Conservation (phyloP, 805 yeast genomes). For the Barnettozyma pratensis region DNA sequence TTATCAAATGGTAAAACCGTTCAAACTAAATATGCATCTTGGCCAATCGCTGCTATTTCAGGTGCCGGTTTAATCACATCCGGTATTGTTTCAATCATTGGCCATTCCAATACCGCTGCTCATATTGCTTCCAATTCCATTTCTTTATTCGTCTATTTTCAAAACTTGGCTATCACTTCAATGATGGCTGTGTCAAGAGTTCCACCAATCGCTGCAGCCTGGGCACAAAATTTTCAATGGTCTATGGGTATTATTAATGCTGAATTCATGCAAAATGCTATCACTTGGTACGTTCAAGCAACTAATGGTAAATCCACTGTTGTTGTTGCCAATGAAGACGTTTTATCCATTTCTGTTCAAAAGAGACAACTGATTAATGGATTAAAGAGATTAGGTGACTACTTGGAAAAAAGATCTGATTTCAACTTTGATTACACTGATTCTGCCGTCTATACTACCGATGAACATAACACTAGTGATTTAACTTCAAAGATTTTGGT, state of each 20-base stretch:
- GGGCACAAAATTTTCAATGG: constrained; percentile 93
- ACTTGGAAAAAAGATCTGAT: constrained; percentile 31
- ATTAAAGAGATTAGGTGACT: constrained; percentile 9
- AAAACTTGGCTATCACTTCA: constrained; percentile 74
- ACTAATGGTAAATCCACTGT: constrained; percentile 89
- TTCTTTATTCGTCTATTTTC: constrained; percentile 82
- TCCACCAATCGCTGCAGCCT: constrained; percentile 89
- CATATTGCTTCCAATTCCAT: constrained; percentile 84
- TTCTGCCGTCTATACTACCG: constrained; percentile 57
- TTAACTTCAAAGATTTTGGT: constrained; percentile 68
- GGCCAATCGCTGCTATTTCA: constrained; percentile 91
- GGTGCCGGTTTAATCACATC: constrained; percentile 82
- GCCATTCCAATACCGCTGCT: constrained; percentile 85
- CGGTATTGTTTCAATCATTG: constrained; percentile 78
- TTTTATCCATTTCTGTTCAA: constrained; percentile 82
- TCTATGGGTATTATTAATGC: constrained; percentile 86
- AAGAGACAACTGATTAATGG: constrained; percentile 33
- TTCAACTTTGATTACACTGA: constrained; percentile 42
- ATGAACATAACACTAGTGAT: constrained; percentile 56
- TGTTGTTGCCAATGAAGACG: constrained; percentile 55
- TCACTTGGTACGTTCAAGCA: constrained; percentile 79
- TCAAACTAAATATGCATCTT: constrained; percentile 83
- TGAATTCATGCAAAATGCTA: constrained; percentile 76
- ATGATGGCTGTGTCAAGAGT: constrained; percentile 83
- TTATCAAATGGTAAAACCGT: constrained; percentile 90